These are phyloP conservation scores for Naganishia sp. DNA, from an alignment of 1,284 basidiomycete genomes.

Conservation along the genomic window DNA sequence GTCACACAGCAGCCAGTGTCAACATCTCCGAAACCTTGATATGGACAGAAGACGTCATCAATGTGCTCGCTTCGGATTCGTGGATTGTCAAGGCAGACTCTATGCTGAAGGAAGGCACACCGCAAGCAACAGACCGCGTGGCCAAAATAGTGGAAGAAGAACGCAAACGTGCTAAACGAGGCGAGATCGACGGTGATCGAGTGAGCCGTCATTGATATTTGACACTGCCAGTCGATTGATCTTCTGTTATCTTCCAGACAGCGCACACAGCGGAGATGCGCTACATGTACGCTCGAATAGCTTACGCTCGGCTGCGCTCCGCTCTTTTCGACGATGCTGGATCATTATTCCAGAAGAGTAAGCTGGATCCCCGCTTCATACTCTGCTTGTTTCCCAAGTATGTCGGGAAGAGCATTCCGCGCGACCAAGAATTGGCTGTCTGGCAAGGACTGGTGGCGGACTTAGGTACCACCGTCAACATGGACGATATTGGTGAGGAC, in stretches of 20 bases:
- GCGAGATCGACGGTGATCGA: constrained; percentile 49
- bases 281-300: constrained; percentile 53
- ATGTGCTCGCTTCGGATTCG: constrained; percentile 50
- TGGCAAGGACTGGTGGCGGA: constrained; percentile 48
- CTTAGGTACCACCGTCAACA: constrained; percentile 41
- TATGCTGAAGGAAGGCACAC: constrained; percentile 47
- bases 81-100: constrained; percentile 48
- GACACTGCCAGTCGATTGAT: background rate
- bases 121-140: constrained; percentile 46
- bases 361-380: constrained; percentile 52
- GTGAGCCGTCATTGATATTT: constrained; percentile 31
- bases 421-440: constrained; percentile 51
- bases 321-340: constrained; percentile 54
- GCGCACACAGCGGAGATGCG: constrained; percentile 48
- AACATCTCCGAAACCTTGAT: constrained; percentile 51
- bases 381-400: constrained; percentile 53
- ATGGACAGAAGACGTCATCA: constrained; percentile 49
- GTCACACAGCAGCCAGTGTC: constrained; percentile 41
- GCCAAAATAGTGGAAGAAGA: constrained; percentile 50
- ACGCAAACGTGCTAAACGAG: constrained; percentile 44
- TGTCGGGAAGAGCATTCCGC: constrained; percentile 47
- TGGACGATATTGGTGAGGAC: constrained; percentile 54
- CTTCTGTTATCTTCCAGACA: constrained; percentile 31
- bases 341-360: constrained; percentile 48
- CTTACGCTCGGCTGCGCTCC: constrained; percentile 48